Evolutionary conservation across 192 early-diverging fungal species (phyloP).

Genomic region (Coemansia reversa): DNA sequence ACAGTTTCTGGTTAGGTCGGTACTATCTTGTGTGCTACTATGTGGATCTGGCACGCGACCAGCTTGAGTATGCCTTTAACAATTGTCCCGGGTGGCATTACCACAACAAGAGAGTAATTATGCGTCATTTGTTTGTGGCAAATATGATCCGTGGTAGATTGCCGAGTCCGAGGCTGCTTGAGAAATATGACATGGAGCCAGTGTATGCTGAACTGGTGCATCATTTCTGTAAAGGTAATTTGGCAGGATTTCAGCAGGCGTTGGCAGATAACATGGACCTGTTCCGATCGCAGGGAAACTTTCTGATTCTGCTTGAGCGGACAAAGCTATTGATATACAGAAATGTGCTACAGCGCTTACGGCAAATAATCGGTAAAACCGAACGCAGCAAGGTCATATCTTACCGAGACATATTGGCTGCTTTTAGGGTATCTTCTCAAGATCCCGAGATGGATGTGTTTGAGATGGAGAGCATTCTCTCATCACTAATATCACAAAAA

Average conservation of each 20-base stretch:
- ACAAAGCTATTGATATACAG: constrained; percentile 44
- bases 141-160: constrained; percentile 47
- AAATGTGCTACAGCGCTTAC: constrained; percentile 21
- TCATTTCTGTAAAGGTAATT: constrained; percentile 37
- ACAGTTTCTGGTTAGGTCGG: constrained; percentile 48
- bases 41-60: constrained; percentile 34
- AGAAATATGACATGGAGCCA: constrained; percentile 45
- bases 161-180: constrained; percentile 17
- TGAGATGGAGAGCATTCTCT: constrained; percentile 46
- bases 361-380: neutral
- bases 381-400: constrained; percentile 16
- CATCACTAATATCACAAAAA: constrained; percentile 45
- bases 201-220: constrained; percentile 25
- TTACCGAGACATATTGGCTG: constrained; percentile 31
- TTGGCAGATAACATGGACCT: constrained; percentile 40
- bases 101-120: constrained; percentile 47
- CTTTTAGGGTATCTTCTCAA: constrained; percentile 32
- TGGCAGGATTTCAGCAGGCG: constrained; percentile 36
- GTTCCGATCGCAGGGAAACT: constrained; percentile 49
- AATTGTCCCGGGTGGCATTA: constrained; percentile 34
- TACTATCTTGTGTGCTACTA: constrained; percentile 48
- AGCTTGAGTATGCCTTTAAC: constrained; percentile 42
- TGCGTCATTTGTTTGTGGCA: constrained; percentile 44
- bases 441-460: constrained; percentile 35
- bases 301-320: constrained; percentile 43